Conservation (phyloP, 179 eudicot genomes). For the Vitellaria paradoxa region DNA sequence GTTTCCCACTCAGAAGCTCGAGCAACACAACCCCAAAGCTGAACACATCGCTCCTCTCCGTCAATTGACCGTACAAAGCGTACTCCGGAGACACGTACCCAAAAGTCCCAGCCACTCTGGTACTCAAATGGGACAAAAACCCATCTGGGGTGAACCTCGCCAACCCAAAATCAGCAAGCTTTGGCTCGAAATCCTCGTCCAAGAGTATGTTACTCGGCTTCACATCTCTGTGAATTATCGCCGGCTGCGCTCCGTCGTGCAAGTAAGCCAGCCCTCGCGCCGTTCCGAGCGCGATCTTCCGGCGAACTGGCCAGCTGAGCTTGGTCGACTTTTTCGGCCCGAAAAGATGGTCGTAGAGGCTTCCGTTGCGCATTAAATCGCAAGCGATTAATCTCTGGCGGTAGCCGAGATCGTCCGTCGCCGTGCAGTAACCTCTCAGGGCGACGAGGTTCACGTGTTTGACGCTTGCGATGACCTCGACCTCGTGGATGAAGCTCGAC, state of each 20-base stretch:
- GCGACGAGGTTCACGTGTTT: slow-evolving; percentile 47
- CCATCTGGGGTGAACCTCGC: neutral
- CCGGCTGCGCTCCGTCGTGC: neutral
- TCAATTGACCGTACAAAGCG: slow-evolving; percentile 24
- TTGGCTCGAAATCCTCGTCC: neutral
- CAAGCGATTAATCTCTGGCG: slow-evolving; percentile 51
- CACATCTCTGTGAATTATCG: slow-evolving; percentile 2
- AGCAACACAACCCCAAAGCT: slow-evolving; percentile 46
- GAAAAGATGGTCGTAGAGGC: slow-evolving; percentile 49
- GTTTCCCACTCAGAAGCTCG: neutral
- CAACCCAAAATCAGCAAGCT: slow-evolving; percentile 1
- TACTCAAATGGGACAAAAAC: slow-evolving; percentile 45
- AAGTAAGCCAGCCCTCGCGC: slow-evolving; percentile 39
- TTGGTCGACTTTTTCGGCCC: slow-evolving; percentile 16
- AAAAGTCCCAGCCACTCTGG: slow-evolving; percentile 62
- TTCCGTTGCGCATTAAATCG: slow-evolving; percentile 52
- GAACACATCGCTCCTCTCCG: slow-evolving; percentile 50
- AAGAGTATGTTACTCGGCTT: neutral
- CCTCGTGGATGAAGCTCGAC: slow-evolving; percentile 38
- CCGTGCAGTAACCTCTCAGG: slow-evolving; percentile 46
- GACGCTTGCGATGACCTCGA: slow-evolving; percentile 50
- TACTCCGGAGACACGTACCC: slow-evolving; percentile 67
- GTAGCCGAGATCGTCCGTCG: slow-evolving; percentile 34
- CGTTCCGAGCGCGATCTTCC: slow-evolving; percentile 34
- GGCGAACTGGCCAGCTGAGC: slow-evolving; percentile 48